Percentiles rank a stretch among this genome's conserved stretches.
Evolutionary conservation across 306 rosid species (phyloP).

Genomic region (Fragaria nilgerrensis): DNA sequence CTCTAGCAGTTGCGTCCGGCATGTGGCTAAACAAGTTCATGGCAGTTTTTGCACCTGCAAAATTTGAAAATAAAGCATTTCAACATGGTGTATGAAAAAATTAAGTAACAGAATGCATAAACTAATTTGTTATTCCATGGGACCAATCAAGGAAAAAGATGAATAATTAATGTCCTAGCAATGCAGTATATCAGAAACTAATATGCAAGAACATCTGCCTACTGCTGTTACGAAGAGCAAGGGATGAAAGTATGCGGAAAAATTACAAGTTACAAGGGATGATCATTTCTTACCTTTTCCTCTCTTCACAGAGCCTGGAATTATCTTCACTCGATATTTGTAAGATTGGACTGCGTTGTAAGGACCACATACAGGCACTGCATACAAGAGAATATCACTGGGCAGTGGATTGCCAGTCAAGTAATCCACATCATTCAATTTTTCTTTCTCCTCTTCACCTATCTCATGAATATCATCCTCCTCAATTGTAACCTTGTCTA

Average conservation of each 20-base stretch:
- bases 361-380: slow-evolving; percentile 94
- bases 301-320: slow-evolving; percentile 85
- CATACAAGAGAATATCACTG: slow-evolving; percentile 80
- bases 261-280: neutral
- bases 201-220: neutral
- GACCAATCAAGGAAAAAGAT: neutral
- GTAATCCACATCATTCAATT: slow-evolving; percentile 86
- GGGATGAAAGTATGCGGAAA: neutral
- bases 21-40: slow-evolving; percentile 93
- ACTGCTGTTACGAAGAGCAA: neutral
- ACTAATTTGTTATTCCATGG: neutral
- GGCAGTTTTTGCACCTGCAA: slow-evolving; percentile 83
- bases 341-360: slow-evolving; percentile 81
- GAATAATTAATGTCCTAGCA: neutral
- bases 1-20: slow-evolving; percentile 77
- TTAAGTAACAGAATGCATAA: neutral
- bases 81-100: neutral
- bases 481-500: slow-evolving; percentile 78
- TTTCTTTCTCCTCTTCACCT: slow-evolving; percentile 92
- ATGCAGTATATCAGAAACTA: neutral
- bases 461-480: slow-evolving; percentile 96
- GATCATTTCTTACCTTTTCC: slow-evolving; percentile 68
- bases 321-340: slow-evolving; percentile 87
- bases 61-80: neutral
- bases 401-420: slow-evolving; percentile 93